Base-by-base conservation (phyloP, 1,284 basidiomycete genomes). In the Hypsizygus ulmarius region DNA sequence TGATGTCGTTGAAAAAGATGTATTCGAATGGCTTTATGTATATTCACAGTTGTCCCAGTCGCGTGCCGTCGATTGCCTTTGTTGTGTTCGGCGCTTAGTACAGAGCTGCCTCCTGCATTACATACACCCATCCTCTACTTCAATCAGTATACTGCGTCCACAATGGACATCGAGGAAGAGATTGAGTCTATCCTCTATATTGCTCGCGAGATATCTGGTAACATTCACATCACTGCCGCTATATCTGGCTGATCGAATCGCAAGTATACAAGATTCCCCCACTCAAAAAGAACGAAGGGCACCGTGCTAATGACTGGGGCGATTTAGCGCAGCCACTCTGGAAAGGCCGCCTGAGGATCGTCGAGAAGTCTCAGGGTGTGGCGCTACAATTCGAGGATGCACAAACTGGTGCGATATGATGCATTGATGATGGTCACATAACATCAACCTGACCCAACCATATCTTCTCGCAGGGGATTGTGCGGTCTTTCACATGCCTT, bases 301-400 rank as follows among this genome's bases (percentile, higher is more conserved):
- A 93, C 66, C 81, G 88, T 35, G 90, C 90, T 8, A 83, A 82
- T 46, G 87, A 92, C 58, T 93, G 90, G 82, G 91, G 91, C 7
- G 88, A 93, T 67, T 78, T 93, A 43, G 79, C 79, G 18, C 64
- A 78, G 44, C 90, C 90, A 1, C 69, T 96, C 15, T 96, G 93
- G 93, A 94, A 92, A 64, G 93, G 93, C 8, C 77, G 93, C n/a
- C 69, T 94, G 52, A 77, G 91, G 43, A 85, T 95, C 56, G 73
- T 93, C 36, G 92, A 95, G 67, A 83, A 81, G 59, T 74, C 78
- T 9, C 69, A 72, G 36, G 76, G 77, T 12, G 81, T 78, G 35
- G 66, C 72, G 18, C 66, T 93, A 48, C 72, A 82, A 49, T 84
- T 93, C 51, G 91, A 93, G 62, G 91, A 93, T 66, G 64, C 71